Base-by-base conservation (phyloP, 352 stramenopile genomes). In the Globisporangium viniferum region DNA sequence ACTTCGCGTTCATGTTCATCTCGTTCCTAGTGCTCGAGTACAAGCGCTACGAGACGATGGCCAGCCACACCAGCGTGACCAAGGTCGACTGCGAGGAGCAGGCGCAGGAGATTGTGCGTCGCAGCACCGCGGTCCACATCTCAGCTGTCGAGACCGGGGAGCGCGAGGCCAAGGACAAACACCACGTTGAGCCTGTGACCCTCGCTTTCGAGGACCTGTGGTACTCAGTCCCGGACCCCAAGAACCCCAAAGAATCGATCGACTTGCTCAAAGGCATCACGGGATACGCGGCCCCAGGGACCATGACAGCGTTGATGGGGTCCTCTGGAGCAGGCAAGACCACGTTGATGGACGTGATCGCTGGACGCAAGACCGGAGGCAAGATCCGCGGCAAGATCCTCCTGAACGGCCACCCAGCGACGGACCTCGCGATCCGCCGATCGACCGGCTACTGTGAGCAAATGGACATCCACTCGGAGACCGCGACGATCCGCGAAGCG, bases 291-390 rank as follows among this genome's bases (percentile, higher is more conserved):
- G 2, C 39, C 0, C 79, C 79, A 0, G 79, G 79, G 3, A 63
- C 77, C 39, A 81, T 97, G 69, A 96, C 85, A 29, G 67, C 66
- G 33, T 75, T 98, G 2, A 97, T 97, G 87, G 91, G 91, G 9
- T 91, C 78, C 24, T 89, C 73, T 36, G 90, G 87, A 22, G 89
- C 89, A 3, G 89, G 89, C 15, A 96, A 88, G 59, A 92, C 82
- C 1, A 98, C 95, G 4, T 79, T 98, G 3, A 85, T 98, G 70
- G 93, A 99, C 75, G 93, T 98, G 0, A 90, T 99, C 55, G 89
- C 94, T n/a, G 77, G 95, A 24, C 79, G 94, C 55, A 98, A 98
- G 76, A 91, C 77, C 20, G 82, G 79, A 24, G 93, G 91, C 27
- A 75, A 56, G 29, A 87, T 97, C 41, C 77, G 66, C 49, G 92